Evolutionary conservation across 495 filamentous ascomycete genomes (phyloP).

Genomic region (Penicillium alfredii): DNA sequence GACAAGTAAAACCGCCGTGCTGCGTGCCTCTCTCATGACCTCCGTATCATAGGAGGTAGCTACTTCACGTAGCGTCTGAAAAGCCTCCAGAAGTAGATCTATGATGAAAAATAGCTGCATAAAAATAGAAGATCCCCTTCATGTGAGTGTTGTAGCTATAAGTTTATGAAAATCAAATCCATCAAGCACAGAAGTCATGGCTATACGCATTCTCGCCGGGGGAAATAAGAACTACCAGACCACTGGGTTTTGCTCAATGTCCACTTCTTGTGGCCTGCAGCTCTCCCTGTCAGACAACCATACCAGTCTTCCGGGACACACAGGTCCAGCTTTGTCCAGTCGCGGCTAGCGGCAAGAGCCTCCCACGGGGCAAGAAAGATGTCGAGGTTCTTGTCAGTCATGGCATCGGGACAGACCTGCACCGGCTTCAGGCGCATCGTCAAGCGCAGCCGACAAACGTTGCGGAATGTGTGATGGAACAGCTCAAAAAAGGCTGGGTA

Average conservation of each 20-base stretch:
- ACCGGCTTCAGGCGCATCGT: constrained; percentile 1
- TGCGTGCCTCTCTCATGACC: too few relatives aligned
- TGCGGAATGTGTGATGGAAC: constrained; percentile 1
- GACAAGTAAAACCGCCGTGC: too few relatives aligned
- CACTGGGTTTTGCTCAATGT: neutral
- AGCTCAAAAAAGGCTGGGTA: constrained; percentile 7
- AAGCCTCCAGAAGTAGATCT: too few relatives aligned
- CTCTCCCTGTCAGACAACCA: neutral
- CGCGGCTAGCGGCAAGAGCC: neutral
- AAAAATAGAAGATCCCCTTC: too few relatives aligned
- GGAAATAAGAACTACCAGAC: neutral
- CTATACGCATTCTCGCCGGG: too few relatives aligned
- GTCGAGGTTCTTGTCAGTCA: neutral
- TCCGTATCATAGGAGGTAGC: too few relatives aligned
- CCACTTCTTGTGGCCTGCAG: neutral
- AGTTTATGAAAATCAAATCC: neutral
- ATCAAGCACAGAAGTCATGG: constrained; percentile 12
- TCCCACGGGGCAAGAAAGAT: constrained; percentile 2
- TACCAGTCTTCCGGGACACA: constrained; percentile 6
- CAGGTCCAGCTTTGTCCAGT: constrained; percentile 3
- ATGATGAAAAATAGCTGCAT: too few relatives aligned
- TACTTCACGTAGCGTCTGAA: too few relatives aligned
- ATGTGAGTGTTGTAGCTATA: too few relatives aligned
- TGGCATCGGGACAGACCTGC: neutral
- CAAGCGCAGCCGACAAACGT: constrained; percentile 5